phyloP scores from a whole-genome alignment of 2,329 filamentous ascomycete genomes.

The Alternaria sp. region DNA sequence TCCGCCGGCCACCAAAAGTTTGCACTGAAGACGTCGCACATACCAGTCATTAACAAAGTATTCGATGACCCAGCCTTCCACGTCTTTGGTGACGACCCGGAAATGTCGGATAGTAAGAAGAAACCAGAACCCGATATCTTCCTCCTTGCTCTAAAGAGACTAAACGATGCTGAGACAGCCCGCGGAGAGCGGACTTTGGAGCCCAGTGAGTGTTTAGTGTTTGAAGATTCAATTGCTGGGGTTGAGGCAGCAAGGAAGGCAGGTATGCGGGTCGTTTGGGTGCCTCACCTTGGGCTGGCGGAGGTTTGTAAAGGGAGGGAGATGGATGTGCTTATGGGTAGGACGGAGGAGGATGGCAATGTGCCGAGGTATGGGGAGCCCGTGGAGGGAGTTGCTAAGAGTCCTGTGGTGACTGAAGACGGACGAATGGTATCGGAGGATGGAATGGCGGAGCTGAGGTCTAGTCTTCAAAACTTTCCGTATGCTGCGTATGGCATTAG shows the following conservation, averaged over 20 bases:
- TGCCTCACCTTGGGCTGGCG: conserved; percentile 13
- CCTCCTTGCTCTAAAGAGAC: conserved; percentile 5
- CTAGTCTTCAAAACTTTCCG: conserved; percentile 8
- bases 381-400: not conserved
- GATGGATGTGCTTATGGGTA: conserved; percentile 14
- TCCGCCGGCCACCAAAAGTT: conserved; percentile 11
- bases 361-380: conserved; percentile 4
- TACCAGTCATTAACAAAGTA: not conserved
- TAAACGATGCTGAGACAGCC: not conserved
- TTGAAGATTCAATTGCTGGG: conserved; percentile 18
- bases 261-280: conserved; percentile 9
- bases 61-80: conserved; percentile 9
- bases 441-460: conserved; percentile 3
- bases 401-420: not conserved
- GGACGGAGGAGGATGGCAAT: conserved; percentile 5
- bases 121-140: conserved; percentile 18
- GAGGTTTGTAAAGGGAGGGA: conserved; percentile 12
- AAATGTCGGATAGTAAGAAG: conserved; percentile 16
- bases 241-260: conserved; percentile 6
- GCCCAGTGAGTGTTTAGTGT: conserved; percentile 10
- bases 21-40: conserved; percentile 6
- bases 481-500: conserved; percentile 7
- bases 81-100: conserved; percentile 11
- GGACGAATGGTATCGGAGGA: conserved; percentile 8
- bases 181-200: not conserved